Base-by-base conservation (phyloP, 768 basidiomycete genomes). In the Phylloporus sp. region DNA sequence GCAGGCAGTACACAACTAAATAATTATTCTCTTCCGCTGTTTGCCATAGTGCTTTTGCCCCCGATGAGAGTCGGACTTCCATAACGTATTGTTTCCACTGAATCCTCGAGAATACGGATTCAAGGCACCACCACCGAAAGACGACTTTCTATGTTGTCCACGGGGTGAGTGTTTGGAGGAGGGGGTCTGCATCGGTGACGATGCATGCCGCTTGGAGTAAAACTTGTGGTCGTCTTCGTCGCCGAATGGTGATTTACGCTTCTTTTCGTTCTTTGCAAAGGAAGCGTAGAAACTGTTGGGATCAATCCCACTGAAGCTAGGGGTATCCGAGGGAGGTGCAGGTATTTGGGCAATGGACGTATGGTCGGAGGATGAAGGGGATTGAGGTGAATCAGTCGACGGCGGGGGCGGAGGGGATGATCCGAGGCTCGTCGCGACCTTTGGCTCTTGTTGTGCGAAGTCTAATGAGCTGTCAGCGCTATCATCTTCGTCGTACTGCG, bases 401-500 rank as follows among this genome's bases (percentile, higher is more conserved):
- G 68, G 63, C 22, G 67, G 64, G 7, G 72, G 65, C 4, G 70
- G 60, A 22, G 71, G 56, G 38, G 64, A 63, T 23, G 68, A 61
- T 34, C 61, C 64, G 28, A 52, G 32, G 57, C 53, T 58, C 15
- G 63, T 58, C 22, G 48, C 47, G 10, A 43, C 41, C 47, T 66
- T 62, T 22, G 62, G 47, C 5, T 58, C 60, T 48, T 35, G 31
- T 20, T 50, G 48, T 39, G 43, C 57, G n/a, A 47, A 55, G 32
- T 55, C 66, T 8, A 57, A 53, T 20, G 56, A 57, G 45, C 44
- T 45, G 32, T 68, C 70, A 10, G 68, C 65, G 43, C 69, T 64
- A 15, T 72, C 72, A 27, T 76, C 75, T n/a, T 76, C 73, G 18
- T 59, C 61, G 50, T 78, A 79, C 56, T 70, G 70, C 2, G 68